Conservation (phyloP, 371 early-diverging fungal genomes). For the Gilbertella persicaria region DNA sequence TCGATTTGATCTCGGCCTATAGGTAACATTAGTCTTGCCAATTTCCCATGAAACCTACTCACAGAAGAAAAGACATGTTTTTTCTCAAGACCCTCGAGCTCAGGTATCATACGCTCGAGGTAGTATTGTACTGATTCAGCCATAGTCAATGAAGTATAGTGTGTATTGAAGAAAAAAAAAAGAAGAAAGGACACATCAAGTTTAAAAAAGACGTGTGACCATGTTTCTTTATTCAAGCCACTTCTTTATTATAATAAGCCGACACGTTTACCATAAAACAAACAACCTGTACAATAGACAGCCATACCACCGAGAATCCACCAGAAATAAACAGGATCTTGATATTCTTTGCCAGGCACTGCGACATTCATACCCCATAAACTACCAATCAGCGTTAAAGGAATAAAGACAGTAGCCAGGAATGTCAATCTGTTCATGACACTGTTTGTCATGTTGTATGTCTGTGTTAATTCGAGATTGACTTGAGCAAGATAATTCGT, state of each 20-base stretch:
- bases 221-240: conserved; percentile 10
- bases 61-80: conserved; percentile 69
- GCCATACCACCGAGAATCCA: conserved; percentile 67
- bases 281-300: conserved; percentile 21
- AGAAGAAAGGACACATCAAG: neutral
- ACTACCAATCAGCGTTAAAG: conserved; percentile 84
- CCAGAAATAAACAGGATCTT: conserved; percentile 70
- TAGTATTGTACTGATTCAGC: conserved; percentile 88
- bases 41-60: neutral
- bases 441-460: conserved; percentile 75
- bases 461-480: conserved; percentile 76
- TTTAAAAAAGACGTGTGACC: neutral
- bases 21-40: neutral
- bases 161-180: conserved; percentile 2
- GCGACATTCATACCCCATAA: conserved; percentile 63
- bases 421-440: conserved; percentile 85
- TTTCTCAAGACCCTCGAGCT: conserved; percentile 86
- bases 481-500: conserved; percentile 85
- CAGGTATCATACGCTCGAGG: conserved; percentile 93
- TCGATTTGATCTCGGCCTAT: conserved; percentile 80
- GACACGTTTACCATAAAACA: conserved; percentile 32
- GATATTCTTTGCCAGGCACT: conserved; percentile 70
- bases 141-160: conserved; percentile 55
- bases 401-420: conserved; percentile 80
- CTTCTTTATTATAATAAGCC: conserved; percentile 13